Evolutionary conservation across 768 basidiomycete genomes (phyloP), one percentile per base, ranked within the genome.

Genomic region (Cantharellus cinnabarinus): DNA sequence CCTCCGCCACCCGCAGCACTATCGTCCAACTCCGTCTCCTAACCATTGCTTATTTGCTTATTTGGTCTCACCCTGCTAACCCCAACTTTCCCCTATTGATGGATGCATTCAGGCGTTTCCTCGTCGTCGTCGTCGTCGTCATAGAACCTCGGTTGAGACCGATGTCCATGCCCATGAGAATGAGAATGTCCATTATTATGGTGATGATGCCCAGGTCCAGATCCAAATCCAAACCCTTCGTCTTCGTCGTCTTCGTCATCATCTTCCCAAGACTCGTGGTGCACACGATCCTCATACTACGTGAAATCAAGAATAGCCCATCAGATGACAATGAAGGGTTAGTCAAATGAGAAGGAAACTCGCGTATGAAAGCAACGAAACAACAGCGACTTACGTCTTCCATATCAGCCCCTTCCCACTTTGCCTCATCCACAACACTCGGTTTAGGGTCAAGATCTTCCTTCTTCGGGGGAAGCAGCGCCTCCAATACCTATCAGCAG

Each of bases 401-500:
- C 72, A 86, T 77, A 70, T 82, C 81, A 69, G 77, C 79, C 70
- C 83, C 81, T 71, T 87, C 85, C 68, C 77, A 86, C 63, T 75
- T 72, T 38, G 74, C 82, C 63, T 83, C 77, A 62, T 85, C 83
- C 53, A 89, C 79, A 60, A 82, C 72, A 57, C 75, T 79, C 5
- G 87, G 85, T 63, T 71, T 73, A 14, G 88, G 88, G 4, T 83
- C 79, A 42, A 89, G 72, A 58, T 87, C 81, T 29, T 67, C 67
- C 66, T 85, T 83, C 70, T 86, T 89, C 0, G 86, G 80, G 41
- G 89, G 89, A 56, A 88, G 75, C 38, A 90, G 64, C 4, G 70
- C 71, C 64, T 75, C 76, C 44, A 91, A 74, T 10, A 77, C 76
- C 84, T 29, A 29, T 29, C 20, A 29, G 20, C 20, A 29, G 20